Percentiles rank a stretch among this genome's conserved stretches.
Conservation (phyloP, 1,139 yeast species). For the Meyerozyma carpophila region DNA sequence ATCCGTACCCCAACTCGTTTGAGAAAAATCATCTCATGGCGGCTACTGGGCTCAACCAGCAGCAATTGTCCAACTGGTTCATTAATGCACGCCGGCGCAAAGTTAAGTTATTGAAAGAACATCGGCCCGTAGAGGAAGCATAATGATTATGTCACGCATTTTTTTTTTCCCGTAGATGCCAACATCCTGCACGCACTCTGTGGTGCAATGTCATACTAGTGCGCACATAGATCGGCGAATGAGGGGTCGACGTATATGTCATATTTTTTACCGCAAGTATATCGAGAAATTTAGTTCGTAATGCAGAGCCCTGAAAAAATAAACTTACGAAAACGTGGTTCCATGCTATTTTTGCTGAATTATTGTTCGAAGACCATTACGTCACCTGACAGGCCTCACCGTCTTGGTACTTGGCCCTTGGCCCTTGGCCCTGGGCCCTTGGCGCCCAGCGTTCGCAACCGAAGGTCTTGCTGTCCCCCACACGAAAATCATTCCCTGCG, state of each 20-base stretch:
- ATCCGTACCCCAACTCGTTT: conserved; percentile 91
- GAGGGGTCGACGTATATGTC: neutral
- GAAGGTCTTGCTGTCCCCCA: neutral
- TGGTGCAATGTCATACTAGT: neutral
- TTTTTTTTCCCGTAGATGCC: neutral
- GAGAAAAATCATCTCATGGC: conserved; percentile 78
- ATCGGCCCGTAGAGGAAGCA: conserved; percentile 6
- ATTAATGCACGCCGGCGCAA: conserved; percentile 91
- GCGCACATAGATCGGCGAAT: neutral
- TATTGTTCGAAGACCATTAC: neutral
- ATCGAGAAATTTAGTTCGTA: no score
- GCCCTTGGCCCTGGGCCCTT: neutral
- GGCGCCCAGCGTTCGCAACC: neutral
- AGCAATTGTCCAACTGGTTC: conserved; percentile 94
- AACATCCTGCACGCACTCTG: neutral
- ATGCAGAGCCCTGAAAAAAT: neutral
- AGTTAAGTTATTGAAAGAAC: conserved; percentile 47
- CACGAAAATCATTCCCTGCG: neutral
- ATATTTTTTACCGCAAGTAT: neutral
- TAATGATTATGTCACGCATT: neutral
- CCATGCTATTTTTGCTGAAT: no score
- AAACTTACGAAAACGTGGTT: neutral
- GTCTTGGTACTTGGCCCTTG: no score
- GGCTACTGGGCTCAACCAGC: conserved; percentile 83
- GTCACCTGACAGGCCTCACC: neutral